Conservation (phyloP, 202 grass and related monocot species). For the Elaeis oleifera region DNA sequence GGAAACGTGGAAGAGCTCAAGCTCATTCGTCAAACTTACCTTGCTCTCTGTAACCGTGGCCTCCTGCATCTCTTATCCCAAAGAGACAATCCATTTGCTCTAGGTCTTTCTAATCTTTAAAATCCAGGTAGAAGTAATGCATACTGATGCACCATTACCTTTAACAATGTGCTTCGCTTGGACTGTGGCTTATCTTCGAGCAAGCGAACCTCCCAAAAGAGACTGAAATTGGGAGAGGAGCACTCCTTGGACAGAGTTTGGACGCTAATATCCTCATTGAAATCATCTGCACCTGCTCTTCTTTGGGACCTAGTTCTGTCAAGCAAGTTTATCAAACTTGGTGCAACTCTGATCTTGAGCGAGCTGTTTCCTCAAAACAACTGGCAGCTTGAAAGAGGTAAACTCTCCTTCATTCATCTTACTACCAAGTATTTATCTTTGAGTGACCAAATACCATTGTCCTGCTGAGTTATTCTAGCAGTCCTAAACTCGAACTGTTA, state of each 20-base stretch:
- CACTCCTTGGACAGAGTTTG: conserved; percentile 8
- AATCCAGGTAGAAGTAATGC: background rate
- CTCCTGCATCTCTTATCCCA: conserved; percentile 4
- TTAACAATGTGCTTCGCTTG: background rate
- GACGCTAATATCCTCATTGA: conserved; percentile 17
- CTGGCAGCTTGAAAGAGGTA: conserved; percentile 17
- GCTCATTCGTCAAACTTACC: conserved; percentile 7
- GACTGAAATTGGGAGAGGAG: conserved; percentile 9
- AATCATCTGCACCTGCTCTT: conserved; percentile 24
- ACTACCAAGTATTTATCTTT: too few relatives aligned
- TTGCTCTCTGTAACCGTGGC: conserved; percentile 4
- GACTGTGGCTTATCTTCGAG: conserved; percentile 18
- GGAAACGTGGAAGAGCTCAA: conserved; percentile 19
- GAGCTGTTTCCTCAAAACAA: conserved; percentile 1
- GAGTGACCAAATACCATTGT: too few relatives aligned
- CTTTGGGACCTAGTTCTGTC: conserved; percentile 4
- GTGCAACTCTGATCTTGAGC: conserved; percentile 16
- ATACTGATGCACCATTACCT: background rate
- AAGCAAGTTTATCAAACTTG: conserved; percentile 14
- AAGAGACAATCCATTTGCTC: background rate
- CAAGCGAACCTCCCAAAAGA: conserved; percentile 14
- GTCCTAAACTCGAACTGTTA: conserved; percentile 25
- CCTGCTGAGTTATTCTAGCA: conserved; percentile 21
- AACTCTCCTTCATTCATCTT: background rate
- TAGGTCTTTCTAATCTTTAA: background rate